Evolutionary conservation across 495 filamentous ascomycete genomes (phyloP).

Genomic region (Aspergillus mulundensis): DNA sequence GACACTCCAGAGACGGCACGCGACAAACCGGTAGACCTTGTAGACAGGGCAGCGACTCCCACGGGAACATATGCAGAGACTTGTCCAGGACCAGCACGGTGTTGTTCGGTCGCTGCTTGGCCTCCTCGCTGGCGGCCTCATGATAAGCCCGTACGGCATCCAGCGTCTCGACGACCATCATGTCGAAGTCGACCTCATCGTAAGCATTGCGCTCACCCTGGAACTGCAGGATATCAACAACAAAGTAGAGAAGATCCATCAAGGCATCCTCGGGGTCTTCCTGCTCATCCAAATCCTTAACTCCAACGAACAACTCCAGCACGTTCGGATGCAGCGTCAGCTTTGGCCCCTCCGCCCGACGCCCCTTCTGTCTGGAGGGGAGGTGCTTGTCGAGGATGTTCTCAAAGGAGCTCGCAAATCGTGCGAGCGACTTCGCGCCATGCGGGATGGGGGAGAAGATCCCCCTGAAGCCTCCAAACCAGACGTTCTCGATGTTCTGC

Average conservation of each 20-base stretch:
- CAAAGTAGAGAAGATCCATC: conserved; percentile 89
- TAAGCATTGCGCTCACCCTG: conserved; percentile 95
- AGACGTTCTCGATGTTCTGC: conserved; percentile 80
- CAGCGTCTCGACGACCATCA: conserved; percentile 76
- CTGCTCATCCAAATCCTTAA: conserved; percentile 65
- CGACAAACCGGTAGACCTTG: conserved; percentile 74
- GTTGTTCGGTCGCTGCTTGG: conserved; percentile 66
- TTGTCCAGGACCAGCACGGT: conserved; percentile 94
- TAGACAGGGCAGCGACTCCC: conserved; percentile 91
- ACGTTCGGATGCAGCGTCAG: conserved; percentile 71
- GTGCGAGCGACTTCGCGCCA: conserved; percentile 56
- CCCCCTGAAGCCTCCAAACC: conserved; percentile 91
- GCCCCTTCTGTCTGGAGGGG: conserved; percentile 74
- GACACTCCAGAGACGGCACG: conserved; percentile 75
- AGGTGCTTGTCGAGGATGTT: conserved; percentile 81
- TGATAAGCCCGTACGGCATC: conserved; percentile 81
- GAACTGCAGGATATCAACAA: conserved; percentile 94
- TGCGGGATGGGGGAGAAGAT: conserved; percentile 73
- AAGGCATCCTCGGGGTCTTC: conserved; percentile 80
- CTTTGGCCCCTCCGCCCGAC: conserved; percentile 44
- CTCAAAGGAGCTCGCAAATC: conserved; percentile 73
- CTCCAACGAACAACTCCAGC: conserved; percentile 80
- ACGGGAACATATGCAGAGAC: conserved; percentile 81
- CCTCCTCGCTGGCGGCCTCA: conserved; percentile 43
- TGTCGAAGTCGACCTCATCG: conserved; percentile 95